Percentiles rank a stretch among this genome's conserved stretches.
Evolutionary conservation across 148 eudicot species (phyloP).

Genomic region (Rhododendron vialii): DNA sequence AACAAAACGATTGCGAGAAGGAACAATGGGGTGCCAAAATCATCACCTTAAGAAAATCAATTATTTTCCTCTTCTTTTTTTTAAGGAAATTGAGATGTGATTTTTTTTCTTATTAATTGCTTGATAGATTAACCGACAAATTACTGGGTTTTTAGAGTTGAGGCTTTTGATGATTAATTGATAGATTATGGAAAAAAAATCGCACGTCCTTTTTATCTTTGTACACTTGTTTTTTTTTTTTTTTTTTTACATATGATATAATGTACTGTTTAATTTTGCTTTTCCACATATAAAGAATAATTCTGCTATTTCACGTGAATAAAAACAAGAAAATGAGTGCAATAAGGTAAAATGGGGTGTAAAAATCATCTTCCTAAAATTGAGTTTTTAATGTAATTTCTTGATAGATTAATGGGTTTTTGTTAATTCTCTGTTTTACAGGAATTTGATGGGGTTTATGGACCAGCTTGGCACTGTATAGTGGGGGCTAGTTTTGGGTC

Average conservation of each 20-base stretch:
- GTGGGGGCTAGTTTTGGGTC: constrained; percentile 97
- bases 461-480: constrained; percentile 98
- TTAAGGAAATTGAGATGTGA: too few relatives aligned
- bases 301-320: neutral
- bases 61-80: too few relatives aligned
- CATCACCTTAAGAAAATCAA: too few relatives aligned
- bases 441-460: constrained; percentile 98
- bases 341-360: neutral
- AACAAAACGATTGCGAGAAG: neutral
- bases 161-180: neutral
- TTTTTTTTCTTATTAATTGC: too few relatives aligned
- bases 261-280: neutral
- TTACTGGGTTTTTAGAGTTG: constrained; percentile 7
- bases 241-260: neutral
- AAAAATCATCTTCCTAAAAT: neutral
- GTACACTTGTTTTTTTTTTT: neutral
- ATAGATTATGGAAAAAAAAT: neutral
- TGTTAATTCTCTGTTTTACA: constrained; percentile 25
- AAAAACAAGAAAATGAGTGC: neutral
- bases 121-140: neutral
- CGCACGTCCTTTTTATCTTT: neutral
- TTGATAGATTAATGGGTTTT: constrained; percentile 2
- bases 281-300: neutral
- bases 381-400: neutral
- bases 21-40: neutral